Conservation (phyloP, 441 rosid species). For the Adansonia rubrostipa region DNA sequence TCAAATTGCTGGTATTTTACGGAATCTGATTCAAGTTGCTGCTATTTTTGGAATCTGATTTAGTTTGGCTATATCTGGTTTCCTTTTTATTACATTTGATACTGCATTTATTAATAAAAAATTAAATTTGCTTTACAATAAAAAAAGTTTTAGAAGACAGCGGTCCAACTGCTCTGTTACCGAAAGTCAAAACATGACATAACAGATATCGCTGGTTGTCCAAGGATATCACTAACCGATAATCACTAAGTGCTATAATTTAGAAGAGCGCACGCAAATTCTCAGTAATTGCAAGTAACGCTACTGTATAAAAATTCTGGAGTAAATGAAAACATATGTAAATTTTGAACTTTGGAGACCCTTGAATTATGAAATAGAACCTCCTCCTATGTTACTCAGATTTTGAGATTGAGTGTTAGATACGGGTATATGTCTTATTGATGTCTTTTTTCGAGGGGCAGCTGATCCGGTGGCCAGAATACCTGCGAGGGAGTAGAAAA, state of each 20-base stretch:
- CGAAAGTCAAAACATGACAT: background rate
- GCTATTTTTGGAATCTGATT: background rate
- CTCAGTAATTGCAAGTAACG: too few species aligned
- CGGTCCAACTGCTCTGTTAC: background rate
- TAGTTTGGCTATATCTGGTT: background rate
- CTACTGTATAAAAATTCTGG: too few species aligned
- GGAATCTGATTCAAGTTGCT: background rate
- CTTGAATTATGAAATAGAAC: too few species aligned
- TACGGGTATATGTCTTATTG: too few species aligned
- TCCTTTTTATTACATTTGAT: background rate
- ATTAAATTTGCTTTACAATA: background rate
- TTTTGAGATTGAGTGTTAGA: too few species aligned
- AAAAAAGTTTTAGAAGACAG: background rate
- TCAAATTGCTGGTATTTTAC: background rate
- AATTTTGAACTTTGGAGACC: too few species aligned
- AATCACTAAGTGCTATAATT: background rate
- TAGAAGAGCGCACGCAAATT: too few species aligned
- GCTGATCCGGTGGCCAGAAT: too few species aligned
- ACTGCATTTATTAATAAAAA: background rate
- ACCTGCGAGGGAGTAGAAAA: too few species aligned
- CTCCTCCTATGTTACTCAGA: too few species aligned
- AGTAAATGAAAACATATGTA: too few species aligned
- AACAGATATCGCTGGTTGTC: background rate
- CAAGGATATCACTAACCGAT: background rate
- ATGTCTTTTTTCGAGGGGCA: too few species aligned